Conservation (phyloP, 257 asterid species). For the Solanum sejunctum region DNA sequence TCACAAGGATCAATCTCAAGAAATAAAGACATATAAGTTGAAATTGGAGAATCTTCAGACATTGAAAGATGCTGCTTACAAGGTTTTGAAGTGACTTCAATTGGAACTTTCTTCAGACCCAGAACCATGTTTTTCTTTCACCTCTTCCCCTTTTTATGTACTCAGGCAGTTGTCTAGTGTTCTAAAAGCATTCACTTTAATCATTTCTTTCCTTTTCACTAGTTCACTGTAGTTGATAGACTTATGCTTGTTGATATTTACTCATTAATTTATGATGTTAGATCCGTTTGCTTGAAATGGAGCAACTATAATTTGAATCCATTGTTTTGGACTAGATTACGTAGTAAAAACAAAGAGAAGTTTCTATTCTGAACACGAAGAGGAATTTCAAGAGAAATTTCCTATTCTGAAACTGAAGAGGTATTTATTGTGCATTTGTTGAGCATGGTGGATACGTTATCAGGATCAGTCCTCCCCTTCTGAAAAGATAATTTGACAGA, state of each 20-base stretch:
- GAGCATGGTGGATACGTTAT: background rate
- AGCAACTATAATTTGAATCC: background rate
- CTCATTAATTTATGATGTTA: background rate
- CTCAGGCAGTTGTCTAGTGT: background rate
- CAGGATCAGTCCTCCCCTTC: background rate
- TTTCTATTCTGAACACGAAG: background rate
- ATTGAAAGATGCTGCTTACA: slow-evolving; percentile 83
- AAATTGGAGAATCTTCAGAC: slow-evolving; percentile 91
- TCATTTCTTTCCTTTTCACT: background rate
- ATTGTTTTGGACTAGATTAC: background rate
- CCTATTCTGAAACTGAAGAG: background rate
- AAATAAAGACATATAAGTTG: slow-evolving; percentile 77
- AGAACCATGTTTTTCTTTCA: background rate
- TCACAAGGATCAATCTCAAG: slow-evolving; percentile 96
- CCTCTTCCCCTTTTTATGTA: background rate
- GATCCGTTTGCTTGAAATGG: background rate
- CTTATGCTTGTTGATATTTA: background rate
- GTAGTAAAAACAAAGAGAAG: background rate
- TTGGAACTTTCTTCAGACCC: background rate
- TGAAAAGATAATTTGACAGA: background rate
- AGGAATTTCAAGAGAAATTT: background rate
- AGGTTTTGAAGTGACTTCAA: slow-evolving; percentile 33
- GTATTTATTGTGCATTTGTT: background rate
- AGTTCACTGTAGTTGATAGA: background rate
- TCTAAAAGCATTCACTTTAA: background rate